Evolutionary conservation across 768 basidiomycete species (phyloP), one percentile per base, ranked within the genome.

Genomic region (Tricholoma hemisulphureum): DNA sequence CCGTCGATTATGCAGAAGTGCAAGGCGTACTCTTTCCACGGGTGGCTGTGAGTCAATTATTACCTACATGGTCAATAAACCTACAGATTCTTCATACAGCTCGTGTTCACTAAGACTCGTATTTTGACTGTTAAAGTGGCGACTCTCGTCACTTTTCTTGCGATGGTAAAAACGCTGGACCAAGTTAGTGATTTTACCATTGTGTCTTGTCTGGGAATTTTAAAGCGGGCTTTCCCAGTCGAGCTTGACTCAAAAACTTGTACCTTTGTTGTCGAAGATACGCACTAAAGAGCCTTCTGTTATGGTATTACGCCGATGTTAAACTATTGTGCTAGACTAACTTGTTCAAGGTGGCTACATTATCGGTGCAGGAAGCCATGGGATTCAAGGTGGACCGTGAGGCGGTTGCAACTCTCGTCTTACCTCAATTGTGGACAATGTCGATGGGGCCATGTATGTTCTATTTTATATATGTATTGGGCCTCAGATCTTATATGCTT

Each of bases 371-470:
- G 73, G 95, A 95, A 70, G 93, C 93, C 1, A 98, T 97, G 95
- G 95, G 95, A 8, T 82, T 86, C 63, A 97, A 96, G 69, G 87
- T 98, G 2, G 95, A 97, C 63, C 83, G 94, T 49, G 93, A 95
- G 72, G 93, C 95, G 9, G 91, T 94, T 10, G 93, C 93, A 2
- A 91, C 89, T 0, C 78, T 93, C 41, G 91, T 96, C 28, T 76
- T 96, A 11, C 93, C 93, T 8, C 93, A 96, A 77, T 74, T 95
- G 24, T 99, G 97, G 97, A 79, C 89, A 3, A 98, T 99, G 95
- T 95, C 91, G 3, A 96, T 98, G 77, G 95, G 94, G 23, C 95
- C 95, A 55, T 69, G 93, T 93, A 67, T 65, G 89, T 81, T 6
- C 41, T 13, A 41, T 35, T 29, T 26, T 18, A 4, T 35, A 8